Evolutionary conservation across 345 rosid species (phyloP), one percentile per base, ranked within the genome.

Genomic region (Melastoma malabathricum): DNA sequence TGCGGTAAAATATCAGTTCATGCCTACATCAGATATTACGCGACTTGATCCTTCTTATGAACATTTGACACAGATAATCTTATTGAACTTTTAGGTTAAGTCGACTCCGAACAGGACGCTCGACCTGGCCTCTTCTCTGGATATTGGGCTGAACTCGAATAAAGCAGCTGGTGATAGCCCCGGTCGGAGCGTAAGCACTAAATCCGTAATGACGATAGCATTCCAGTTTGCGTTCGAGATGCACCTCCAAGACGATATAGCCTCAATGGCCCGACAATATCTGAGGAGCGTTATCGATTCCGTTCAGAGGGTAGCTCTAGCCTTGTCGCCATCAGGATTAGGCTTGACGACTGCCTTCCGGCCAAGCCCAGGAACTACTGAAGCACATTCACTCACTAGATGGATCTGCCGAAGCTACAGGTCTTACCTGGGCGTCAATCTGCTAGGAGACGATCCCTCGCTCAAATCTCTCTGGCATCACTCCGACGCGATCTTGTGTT

Each of bases 141-240:
- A 90, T 61, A 64, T 86, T 10, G 94, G 88, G 51, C 57, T 74
- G 0, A 44, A 77, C 2, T 79, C 88, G 25, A 86, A 60, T 74
- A 72, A 68, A 68, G 59, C 75, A 5, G 62, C 81, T 4, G 80
- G 78, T 17, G 94, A 86, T 54, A 69, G 60, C 51, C 57, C 83
- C 13, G 66, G 84, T 52, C 75, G 57, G 50, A 64, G 72, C 54
- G 75, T 73, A 46, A 71, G 75, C 69, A 58, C 79, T 65, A 83
- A 89, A 60, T 90, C 96, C 20, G 98, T 86, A 51, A 90, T 90
- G 88, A 90, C 96, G 29, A 90, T 90, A 57, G 98, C 98, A 22
- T 86, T 90, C 67, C 96, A 90, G 55, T 78, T 86, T 59, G 94
- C 89, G 15, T 90, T 71, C 58, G 94, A 86, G 68, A 63, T 83